Evolutionary conservation across 2,329 filamentous ascomycete species (phyloP), one percentile per base, ranked within the genome.

Genomic region (Claviceps cyperi): DNA sequence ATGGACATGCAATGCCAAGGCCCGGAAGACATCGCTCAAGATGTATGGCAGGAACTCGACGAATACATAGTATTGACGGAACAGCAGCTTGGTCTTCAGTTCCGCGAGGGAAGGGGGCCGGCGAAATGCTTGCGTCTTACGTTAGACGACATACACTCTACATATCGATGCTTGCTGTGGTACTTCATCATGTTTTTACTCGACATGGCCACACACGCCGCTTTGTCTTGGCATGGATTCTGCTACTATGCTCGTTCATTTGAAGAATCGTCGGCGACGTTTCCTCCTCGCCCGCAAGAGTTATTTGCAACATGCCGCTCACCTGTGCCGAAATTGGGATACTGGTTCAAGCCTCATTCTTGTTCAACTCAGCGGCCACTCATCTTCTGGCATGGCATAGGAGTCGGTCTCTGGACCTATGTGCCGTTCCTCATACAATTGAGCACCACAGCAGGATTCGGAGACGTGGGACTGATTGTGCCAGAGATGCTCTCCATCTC

Each of bases 371-470:
- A 71, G 48, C 64, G 76, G 0, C 83, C 83, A 0, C 64, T 86
- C 7, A 63, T 87, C 4, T 86, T 85, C 63, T 70, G 86, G 46
- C 83, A 86, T 56, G 83, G 83, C 15, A 84, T 86, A 46, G 81
- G 83, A 41, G 71, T 86, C 51, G 83, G 83, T 0, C 70, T 86
- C 2, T 76, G 76, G 59, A 75, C 80, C 0, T 84, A 86, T 56
- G 66, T 73, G 13, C 61, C 65, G 15, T 83, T 83, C 57, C 65
- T 86, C 1, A 60, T 64, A 36, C 71, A 74, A 47, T 62, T 85
- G 39, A 69, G 72, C 53, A 52, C 58, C 4, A 57, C 59, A n/a
- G 58, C 55, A 1, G 55, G 53, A 5, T 54, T 57, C 3, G 55
- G 54, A 11, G 65, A 75, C 51, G 66, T 81, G n/a, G 81, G 81